These are phyloP conservation scores for Crithidia bombi DNA, from an alignment of 208 protist genomes.

Conservation along the genomic window DNA sequence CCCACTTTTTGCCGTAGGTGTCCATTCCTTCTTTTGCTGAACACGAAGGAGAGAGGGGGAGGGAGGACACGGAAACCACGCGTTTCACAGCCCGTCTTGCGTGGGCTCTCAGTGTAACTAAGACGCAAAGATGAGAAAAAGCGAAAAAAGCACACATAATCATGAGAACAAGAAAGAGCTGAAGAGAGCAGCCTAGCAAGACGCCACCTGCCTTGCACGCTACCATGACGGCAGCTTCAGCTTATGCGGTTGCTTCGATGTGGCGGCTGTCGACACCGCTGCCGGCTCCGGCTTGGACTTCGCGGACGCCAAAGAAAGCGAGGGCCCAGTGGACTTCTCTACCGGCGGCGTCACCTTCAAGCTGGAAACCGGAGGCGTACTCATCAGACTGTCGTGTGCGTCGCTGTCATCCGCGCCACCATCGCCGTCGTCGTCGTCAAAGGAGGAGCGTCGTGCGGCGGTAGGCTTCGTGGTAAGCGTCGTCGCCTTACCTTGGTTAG, in stretches of 20 bases:
- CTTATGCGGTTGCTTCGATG: slow-evolving; percentile 4
- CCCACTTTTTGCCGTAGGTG: too few relatives aligned
- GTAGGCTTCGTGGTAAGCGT: neutral
- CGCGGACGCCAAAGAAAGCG: neutral
- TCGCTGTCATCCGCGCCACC: neutral
- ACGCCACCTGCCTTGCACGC: neutral
- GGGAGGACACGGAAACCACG: too few relatives aligned
- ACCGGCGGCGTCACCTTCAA: neutral
- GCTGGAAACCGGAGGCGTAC: neutral
- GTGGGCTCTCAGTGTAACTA: too few relatives aligned
- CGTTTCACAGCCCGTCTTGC: too few relatives aligned
- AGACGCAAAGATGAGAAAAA: too few relatives aligned
- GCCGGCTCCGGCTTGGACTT: neutral
- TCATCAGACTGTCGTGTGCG: neutral
- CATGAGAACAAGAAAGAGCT: neutral
- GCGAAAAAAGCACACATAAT: neutral
- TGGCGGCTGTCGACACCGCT: neutral
- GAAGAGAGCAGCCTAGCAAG: too few relatives aligned
- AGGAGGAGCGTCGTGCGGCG: slow-evolving; percentile 32
- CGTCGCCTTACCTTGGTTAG: neutral
- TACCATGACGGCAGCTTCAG: slow-evolving; percentile 46
- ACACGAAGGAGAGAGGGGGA: too few relatives aligned
- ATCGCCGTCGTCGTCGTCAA: slow-evolving; percentile 44
- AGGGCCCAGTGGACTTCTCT: neutral
- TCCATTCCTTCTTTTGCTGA: too few relatives aligned